A percentile compares a stretch with the other conserved stretches of the same genome.
Conservation (phyloP, 1,284 basidiomycete genomes). For the Phellopilus nigrolimitatus region DNA sequence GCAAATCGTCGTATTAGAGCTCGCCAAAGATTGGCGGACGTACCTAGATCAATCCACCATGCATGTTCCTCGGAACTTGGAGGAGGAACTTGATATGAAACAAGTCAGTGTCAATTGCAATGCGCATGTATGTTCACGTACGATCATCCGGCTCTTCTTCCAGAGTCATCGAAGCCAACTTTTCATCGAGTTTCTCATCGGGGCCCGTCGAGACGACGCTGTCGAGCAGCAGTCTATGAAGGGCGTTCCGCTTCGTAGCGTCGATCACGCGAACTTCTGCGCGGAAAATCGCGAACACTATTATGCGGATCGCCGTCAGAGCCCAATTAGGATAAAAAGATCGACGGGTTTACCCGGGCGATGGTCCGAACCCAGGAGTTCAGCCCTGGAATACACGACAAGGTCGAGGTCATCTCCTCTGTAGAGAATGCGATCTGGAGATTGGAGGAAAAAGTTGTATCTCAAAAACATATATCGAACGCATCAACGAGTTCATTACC, state of each 20-base stretch:
- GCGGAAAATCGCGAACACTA: slow-evolving; percentile 85
- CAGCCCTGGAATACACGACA: slow-evolving; percentile 66
- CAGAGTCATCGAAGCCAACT: slow-evolving; percentile 46
- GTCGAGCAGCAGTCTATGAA: slow-evolving; percentile 68
- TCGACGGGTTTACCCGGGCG: slow-evolving; percentile 59
- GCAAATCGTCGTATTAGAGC: slow-evolving; percentile 10
- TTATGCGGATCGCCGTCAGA: neutral
- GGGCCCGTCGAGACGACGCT: slow-evolving; percentile 53
- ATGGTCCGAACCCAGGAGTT: slow-evolving; percentile 89
- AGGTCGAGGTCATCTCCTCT: slow-evolving; percentile 66
- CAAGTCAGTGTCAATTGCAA: slow-evolving; percentile 25
- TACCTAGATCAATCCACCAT: slow-evolving; percentile 76
- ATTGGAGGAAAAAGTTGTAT: too few species aligned
- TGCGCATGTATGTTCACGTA: slow-evolving; percentile 20
- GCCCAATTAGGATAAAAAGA: neutral
- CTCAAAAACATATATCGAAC: slow-evolving; percentile 1
- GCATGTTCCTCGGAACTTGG: slow-evolving; percentile 69
- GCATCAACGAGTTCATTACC: slow-evolving; percentile 42
- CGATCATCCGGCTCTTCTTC: slow-evolving; percentile 37
- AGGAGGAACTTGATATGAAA: slow-evolving; percentile 52
- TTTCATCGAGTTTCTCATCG: slow-evolving; percentile 68
- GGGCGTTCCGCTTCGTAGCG: slow-evolving; percentile 60
- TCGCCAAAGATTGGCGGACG: slow-evolving; percentile 4
- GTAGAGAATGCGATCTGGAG: slow-evolving; percentile 85
- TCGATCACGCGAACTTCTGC: slow-evolving; percentile 80